These are phyloP conservation scores for Colletotrichum trifolii DNA, from an alignment of 2,329 filamentous ascomycete species.

Conservation along the genomic window DNA sequence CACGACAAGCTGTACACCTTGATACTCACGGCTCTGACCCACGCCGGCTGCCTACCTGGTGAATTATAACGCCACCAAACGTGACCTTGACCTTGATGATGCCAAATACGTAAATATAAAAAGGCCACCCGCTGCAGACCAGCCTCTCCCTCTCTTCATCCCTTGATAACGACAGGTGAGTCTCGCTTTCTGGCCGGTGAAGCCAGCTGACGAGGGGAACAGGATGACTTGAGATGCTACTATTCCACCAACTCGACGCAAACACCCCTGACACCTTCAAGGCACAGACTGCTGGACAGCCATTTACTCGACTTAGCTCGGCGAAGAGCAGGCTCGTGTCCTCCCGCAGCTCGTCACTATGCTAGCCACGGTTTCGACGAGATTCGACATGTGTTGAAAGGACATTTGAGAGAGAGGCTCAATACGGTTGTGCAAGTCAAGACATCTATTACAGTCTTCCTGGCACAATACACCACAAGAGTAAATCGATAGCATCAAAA, in stretches of 20 bases:
- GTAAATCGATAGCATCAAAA: background rate
- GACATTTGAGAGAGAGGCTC: slow-evolving; percentile 39
- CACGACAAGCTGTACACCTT: too few species aligned
- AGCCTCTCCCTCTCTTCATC: too few species aligned
- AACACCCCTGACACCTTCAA: slow-evolving; percentile 66
- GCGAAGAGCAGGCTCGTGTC: slow-evolving; percentile 45
- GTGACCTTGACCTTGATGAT: too few species aligned
- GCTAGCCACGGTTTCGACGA: slow-evolving; percentile 43
- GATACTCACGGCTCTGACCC: too few species aligned
- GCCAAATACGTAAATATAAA: too few species aligned
- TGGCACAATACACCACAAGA: background rate
- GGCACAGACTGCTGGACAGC: slow-evolving; percentile 44
- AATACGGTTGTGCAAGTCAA: slow-evolving; percentile 10
- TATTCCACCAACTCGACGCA: slow-evolving; percentile 65
- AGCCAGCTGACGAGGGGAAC: too few species aligned
- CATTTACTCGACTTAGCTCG: slow-evolving; percentile 44
- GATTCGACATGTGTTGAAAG: slow-evolving; percentile 45
- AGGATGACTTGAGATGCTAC: slow-evolving; percentile 59
- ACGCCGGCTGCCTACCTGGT: too few species aligned
- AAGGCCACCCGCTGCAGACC: too few species aligned
- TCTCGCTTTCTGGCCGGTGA: too few species aligned
- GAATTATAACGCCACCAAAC: too few species aligned
- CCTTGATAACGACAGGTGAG: slow-evolving; percentile 48
- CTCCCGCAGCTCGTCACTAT: slow-evolving; percentile 47
- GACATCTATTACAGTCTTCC: slow-evolving; percentile 8